Evolutionary conservation across 208 protist genomes (phyloP).

Genomic region (Leishmania major): DNA sequence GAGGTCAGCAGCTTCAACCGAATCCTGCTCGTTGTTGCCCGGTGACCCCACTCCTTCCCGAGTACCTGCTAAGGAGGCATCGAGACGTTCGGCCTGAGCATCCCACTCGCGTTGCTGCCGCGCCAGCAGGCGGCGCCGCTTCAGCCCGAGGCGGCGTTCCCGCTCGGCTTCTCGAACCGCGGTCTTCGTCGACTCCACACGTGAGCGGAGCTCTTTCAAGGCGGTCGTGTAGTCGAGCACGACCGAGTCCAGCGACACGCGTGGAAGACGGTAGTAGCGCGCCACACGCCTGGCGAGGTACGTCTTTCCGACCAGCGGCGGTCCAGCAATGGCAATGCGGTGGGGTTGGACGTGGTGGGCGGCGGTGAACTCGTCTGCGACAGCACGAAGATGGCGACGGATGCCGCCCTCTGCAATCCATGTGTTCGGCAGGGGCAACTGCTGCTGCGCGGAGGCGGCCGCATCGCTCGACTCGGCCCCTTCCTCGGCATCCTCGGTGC

Average conservation of each 20-base stretch:
- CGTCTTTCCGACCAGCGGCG: constrained; percentile 90
- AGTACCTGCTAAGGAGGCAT: neutral
- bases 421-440: constrained; percentile 23
- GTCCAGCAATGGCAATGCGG: constrained; percentile 85
- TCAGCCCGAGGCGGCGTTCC: constrained; percentile 49
- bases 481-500: constrained; percentile 49
- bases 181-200: constrained; percentile 34
- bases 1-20: neutral
- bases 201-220: constrained; percentile 35
- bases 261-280: constrained; percentile 80
- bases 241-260: constrained; percentile 25
- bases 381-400: constrained; percentile 53
- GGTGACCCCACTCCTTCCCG: constrained; percentile 4
- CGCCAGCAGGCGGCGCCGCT: constrained; percentile 58
- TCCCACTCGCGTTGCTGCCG: constrained; percentile 35
- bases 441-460: constrained; percentile 3
- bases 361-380: constrained; percentile 81
- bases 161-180: constrained; percentile 41
- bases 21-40: constrained; percentile 20
- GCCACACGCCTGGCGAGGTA: constrained; percentile 59
- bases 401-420: constrained; percentile 88
- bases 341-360: constrained; percentile 75
- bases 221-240: constrained; percentile 65
- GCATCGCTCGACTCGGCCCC: constrained; percentile 12
- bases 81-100: constrained; percentile 5